Evolutionary conservation across 2,329 filamentous ascomycete species (phyloP), one percentile per base, ranked within the genome.

Genomic region (Metarhizium guizhouense): DNA sequence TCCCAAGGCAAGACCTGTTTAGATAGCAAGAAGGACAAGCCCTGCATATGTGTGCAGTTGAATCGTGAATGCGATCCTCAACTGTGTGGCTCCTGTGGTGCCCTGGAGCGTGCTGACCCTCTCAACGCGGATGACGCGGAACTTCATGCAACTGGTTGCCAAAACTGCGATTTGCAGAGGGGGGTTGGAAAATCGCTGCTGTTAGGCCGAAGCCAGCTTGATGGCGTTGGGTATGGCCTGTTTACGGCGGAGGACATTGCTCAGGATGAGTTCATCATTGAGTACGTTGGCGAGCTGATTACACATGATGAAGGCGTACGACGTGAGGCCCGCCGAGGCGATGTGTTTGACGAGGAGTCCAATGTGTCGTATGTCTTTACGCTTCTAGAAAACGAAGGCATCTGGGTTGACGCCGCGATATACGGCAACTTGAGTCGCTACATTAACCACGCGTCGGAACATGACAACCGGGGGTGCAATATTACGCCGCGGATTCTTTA

Each of bases 391-490:
- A 73, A 79, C 20, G 81, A 83, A 60, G 81, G 81, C 47, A 82
- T 82, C 42, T 84, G 81, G 81, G 80, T 94, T 18, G 90, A 94
- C 65, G 85, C 85, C 6, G 88, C 86, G 20, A 83, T 84, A 47
- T 87, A 87, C 60, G 89, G 89, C 52, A 94, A 93, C 67, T 84
- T 92, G 60, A 85, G 87, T 50, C 83, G 90, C 4, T 94, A 91
- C 70, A 90, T 94, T 68, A 94, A 95, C 68, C 88, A 93, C 63
- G 85, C 87, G 14, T 76, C 77, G 1, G 74, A 77, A 51, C 67
- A 69, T 48, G 73, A 77, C 58, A 73, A 74, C 58, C 63, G 74
- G 60, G 66, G 87, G 54, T 84, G 85, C 65, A 83, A 85, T 60
- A 81, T 84, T 57, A 78, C 74, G 16, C 81, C 87, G 2, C 80